A percentile compares a stretch with the other conserved stretches of the same genome.
phyloP scores from a whole-genome alignment of 768 basidiomycete species.

The Hygrophoropsis aurantiaca region DNA sequence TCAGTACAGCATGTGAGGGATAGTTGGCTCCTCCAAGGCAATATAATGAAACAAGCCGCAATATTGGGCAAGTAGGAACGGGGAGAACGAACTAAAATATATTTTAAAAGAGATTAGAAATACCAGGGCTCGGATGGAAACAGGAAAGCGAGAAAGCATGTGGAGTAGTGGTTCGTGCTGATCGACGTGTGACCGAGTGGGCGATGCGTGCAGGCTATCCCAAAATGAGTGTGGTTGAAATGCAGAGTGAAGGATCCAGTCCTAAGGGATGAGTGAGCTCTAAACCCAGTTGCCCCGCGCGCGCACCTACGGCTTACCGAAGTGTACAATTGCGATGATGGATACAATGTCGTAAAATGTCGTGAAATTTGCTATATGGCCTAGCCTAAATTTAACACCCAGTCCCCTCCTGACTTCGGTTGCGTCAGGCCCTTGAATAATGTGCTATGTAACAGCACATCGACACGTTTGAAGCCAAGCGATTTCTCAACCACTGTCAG shows the following conservation, averaged over 20 bases:
- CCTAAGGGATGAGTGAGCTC: constrained; percentile 1
- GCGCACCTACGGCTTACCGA: neutral
- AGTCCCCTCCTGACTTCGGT: constrained; percentile 31
- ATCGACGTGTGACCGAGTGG: neutral
- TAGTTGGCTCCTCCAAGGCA: too few relatives aligned
- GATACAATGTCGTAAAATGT: constrained; percentile 1
- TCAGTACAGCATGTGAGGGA: too few relatives aligned
- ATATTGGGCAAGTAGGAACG: too few relatives aligned
- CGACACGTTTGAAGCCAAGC: constrained; percentile 56
- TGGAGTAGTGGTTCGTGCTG: neutral
- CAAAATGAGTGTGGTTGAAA: neutral
- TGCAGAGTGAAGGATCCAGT: constrained; percentile 2
- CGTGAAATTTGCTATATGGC: constrained; percentile 3
- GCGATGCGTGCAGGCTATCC: neutral
- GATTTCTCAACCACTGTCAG: constrained; percentile 40
- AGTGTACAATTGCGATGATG: neutral
- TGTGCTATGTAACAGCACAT: constrained; percentile 50
- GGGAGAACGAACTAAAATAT: neutral
- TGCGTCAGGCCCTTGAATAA: constrained; percentile 54
- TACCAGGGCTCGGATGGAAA: neutral
- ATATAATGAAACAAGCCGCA: too few relatives aligned
- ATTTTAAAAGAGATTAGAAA: neutral
- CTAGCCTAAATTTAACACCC: constrained; percentile 34
- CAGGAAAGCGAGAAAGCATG: neutral
- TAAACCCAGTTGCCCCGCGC: neutral